Conservation (phyloP, 1,284 basidiomycete genomes). For the Ceratobasidium theobromae region DNA sequence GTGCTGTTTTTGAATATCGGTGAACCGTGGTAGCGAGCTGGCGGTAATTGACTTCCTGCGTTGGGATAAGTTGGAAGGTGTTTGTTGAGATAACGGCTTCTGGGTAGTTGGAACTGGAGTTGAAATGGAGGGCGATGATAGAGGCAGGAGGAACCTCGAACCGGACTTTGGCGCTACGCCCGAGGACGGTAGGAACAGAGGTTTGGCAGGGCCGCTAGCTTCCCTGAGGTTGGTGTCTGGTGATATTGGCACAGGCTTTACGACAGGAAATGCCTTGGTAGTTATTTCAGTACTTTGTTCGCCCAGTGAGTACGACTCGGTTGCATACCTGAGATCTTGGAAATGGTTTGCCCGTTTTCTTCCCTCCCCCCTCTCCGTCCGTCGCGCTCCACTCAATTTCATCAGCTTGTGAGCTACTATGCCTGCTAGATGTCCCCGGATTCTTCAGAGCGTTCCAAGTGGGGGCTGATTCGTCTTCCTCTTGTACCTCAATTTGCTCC, state of each 20-base stretch:
- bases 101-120: background rate
- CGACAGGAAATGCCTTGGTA: background rate
- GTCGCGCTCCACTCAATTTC: background rate
- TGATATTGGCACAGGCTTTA: background rate
- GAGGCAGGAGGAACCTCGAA: background rate
- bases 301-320: background rate
- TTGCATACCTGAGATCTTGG: background rate
- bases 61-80: background rate
- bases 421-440: background rate
- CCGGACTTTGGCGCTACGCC: background rate
- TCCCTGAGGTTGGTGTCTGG: background rate
- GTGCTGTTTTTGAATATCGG: background rate
- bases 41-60: background rate
- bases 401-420: background rate
- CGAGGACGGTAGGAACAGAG: constrained; percentile 14
- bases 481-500: background rate
- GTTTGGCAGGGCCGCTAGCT: background rate
- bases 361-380: background rate
- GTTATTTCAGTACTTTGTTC: background rate
- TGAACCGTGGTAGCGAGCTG: background rate
- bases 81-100: background rate
- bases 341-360: background rate
- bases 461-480: background rate
- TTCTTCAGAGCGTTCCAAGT: background rate
- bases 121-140: background rate